Percentiles rank a stretch among this genome's conserved stretches.
Evolutionary conservation across 352 stramenopile genomes (phyloP).

Genomic region (Aphanomyces euteiches): DNA sequence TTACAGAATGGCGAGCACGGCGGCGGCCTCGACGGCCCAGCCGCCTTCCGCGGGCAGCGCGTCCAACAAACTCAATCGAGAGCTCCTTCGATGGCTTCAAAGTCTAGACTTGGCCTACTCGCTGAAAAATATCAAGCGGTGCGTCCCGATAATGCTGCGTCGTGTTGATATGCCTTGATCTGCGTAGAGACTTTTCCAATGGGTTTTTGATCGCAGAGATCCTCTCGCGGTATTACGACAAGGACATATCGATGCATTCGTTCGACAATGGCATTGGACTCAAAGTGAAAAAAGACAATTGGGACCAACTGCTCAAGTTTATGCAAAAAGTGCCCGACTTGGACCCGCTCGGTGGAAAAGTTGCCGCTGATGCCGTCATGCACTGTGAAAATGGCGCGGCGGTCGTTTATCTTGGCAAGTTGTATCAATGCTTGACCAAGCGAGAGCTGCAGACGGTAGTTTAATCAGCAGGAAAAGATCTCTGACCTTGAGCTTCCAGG

Average conservation of each 20-base stretch:
- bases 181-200: constrained; percentile 77
- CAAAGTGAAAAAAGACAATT: constrained; percentile 90
- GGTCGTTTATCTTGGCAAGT: constrained; percentile 78
- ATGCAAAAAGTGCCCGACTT: constrained; percentile 72
- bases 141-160: constrained; percentile 13
- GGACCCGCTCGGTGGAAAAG: constrained; percentile 48
- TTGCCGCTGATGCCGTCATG: constrained; percentile 81
- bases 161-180: not conserved
- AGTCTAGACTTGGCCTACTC: constrained; percentile 90
- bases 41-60: not conserved
- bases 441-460: constrained; percentile 66
- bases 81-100: constrained; percentile 91
- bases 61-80: constrained; percentile 76
- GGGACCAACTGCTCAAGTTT: constrained; percentile 80
- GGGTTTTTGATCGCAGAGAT: constrained; percentile 91
- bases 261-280: constrained; percentile 90
- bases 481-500: constrained; percentile 23
- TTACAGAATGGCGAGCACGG: not conserved
- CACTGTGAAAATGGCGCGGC: constrained; percentile 86
- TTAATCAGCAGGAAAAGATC: not conserved
- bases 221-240: constrained; percentile 89
- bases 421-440: constrained; percentile 90
- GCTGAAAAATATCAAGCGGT: constrained; percentile 92
- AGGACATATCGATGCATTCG: constrained; percentile 90
- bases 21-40: not conserved